phyloP scores from a whole-genome alignment of 2,329 filamentous ascomycete genomes.

The Ceratocystis huliohia region DNA sequence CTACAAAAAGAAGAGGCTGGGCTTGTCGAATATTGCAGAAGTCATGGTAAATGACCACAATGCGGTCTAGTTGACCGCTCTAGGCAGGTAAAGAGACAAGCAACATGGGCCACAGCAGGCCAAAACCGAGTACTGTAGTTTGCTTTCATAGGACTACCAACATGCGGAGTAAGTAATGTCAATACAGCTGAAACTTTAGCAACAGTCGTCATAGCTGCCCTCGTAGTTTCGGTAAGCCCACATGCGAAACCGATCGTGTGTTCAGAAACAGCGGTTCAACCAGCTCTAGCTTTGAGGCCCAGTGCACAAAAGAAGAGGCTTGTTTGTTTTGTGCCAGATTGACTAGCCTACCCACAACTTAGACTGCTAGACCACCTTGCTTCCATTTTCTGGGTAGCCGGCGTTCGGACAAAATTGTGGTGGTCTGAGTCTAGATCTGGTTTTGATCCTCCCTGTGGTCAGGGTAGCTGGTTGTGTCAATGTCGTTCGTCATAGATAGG shows the following conservation, averaged over 20 bases:
- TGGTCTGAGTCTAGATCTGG: neutral
- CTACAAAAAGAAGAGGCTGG: neutral
- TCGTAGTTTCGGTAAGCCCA: neutral
- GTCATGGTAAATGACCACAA: no score
- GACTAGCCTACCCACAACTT: neutral
- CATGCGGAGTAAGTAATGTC: neutral
- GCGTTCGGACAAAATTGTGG: neutral
- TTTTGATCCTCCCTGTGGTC: conserved; percentile 2
- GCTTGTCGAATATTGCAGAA: neutral
- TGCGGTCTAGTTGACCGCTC: no score
- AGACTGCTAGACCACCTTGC: neutral
- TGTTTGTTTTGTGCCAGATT: neutral
- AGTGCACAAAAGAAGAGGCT: neutral
- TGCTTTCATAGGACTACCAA: no score
- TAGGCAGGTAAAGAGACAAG: no score
- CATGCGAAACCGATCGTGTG: conserved; percentile 8
- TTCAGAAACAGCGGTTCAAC: neutral
- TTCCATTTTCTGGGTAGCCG: neutral
- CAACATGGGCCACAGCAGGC: no score
- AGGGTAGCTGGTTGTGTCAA: neutral
- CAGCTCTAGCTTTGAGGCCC: neutral
- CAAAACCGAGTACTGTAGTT: no score
- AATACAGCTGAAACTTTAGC: neutral
- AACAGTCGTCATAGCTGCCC: neutral
- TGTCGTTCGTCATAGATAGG: neutral